Evolutionary conservation across 2,329 filamentous ascomycete genomes (phyloP).

Genomic region (Pestalotiopsis sp.): DNA sequence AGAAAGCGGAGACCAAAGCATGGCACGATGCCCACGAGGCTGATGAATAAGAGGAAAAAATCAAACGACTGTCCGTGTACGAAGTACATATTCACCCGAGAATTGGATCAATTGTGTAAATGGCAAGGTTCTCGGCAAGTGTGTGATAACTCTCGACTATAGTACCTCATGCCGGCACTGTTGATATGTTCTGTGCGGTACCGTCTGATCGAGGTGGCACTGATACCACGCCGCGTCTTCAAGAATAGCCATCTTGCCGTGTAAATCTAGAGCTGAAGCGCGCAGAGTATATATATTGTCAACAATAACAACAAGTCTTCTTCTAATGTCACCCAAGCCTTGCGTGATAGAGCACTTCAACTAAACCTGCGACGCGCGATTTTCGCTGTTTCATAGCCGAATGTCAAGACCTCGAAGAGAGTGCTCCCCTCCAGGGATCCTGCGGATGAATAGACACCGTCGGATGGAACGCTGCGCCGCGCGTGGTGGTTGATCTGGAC

Average conservation of each 20-base stretch:
- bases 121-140: too few relatives aligned
- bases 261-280: neutral
- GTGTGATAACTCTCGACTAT: too few relatives aligned
- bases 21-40: too few relatives aligned
- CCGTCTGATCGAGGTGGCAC: neutral
- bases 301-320: neutral
- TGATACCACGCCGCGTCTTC: neutral
- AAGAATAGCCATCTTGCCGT: neutral
- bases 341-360: neutral
- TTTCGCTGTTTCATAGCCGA: neutral
- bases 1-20: too few relatives aligned
- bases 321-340: neutral
- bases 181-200: too few relatives aligned
- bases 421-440: neutral
- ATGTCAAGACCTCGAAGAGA: neutral
- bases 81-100: too few relatives aligned
- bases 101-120: too few relatives aligned
- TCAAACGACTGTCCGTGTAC: too few relatives aligned
- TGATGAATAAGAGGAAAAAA: too few relatives aligned
- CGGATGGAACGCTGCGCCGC: neutral
- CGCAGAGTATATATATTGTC: neutral
- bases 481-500: neutral
- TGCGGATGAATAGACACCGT: neutral
- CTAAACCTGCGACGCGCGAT: neutral
- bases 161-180: too few relatives aligned